Evolutionary conservation across 1,284 basidiomycete species (phyloP).

Genomic region (Ceratobasidium sp.): DNA sequence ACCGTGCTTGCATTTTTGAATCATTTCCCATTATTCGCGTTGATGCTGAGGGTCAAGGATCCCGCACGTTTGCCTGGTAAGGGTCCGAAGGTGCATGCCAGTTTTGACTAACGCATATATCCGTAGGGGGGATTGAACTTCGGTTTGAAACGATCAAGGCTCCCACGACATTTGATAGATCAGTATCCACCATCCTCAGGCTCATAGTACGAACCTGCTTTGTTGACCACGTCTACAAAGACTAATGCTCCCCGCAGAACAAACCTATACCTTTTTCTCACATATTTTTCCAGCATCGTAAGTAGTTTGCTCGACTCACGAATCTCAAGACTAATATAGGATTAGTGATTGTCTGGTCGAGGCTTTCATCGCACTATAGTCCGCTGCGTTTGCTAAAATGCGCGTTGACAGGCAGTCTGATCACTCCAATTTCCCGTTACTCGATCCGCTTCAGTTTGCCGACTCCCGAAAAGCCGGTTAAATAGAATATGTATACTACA

Average conservation of each 20-base stretch:
- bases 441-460: constrained; percentile 50
- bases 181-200: not conserved
- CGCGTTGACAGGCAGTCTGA: constrained; percentile 53
- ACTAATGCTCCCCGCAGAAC: constrained; percentile 45
- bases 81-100: not conserved
- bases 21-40: constrained; percentile 87
- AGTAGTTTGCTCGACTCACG: constrained; percentile 37
- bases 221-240: not conserved
- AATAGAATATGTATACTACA: constrained; percentile 28
- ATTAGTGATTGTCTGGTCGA: constrained; percentile 50
- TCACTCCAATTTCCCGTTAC: constrained; percentile 56
- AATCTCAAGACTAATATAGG: not conserved
- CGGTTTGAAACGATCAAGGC: constrained; percentile 16
- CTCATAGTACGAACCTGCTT: not conserved
- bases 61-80: constrained; percentile 80
- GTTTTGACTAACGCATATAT: not conserved
- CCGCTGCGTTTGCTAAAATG: constrained; percentile 55
- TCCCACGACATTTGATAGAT: not conserved
- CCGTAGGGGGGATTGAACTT: constrained; percentile 51
- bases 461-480: constrained; percentile 41
- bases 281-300: constrained; percentile 53
- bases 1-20: constrained; percentile 79
- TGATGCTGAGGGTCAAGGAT: constrained; percentile 88
- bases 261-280: constrained; percentile 50
- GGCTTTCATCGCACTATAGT: constrained; percentile 58